A percentile compares a stretch with the other conserved stretches of the same genome.
These are phyloP conservation scores for Auricularia heimuer DNA, from an alignment of 768 basidiomycete species.

Conservation along the genomic window DNA sequence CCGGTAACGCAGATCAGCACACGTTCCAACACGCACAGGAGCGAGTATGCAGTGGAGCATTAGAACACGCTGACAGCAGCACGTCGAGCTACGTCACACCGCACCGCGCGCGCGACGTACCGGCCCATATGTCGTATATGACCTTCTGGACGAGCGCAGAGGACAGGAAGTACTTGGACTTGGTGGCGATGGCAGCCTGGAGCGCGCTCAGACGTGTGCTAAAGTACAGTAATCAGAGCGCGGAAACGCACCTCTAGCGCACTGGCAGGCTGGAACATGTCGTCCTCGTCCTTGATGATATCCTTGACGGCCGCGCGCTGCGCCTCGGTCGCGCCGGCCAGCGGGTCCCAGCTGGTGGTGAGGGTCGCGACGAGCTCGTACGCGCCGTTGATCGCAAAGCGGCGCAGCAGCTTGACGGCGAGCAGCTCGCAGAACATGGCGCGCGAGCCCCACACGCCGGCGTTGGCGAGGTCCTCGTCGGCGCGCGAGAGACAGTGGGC, in stretches of 20 bases:
- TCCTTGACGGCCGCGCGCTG: slow-evolving; percentile 60
- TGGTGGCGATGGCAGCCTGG: slow-evolving; percentile 82
- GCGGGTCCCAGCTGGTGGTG: slow-evolving; percentile 76
- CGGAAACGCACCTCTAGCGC: slow-evolving; percentile 65
- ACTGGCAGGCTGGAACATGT: slow-evolving; percentile 62
- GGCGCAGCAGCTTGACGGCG: slow-evolving; percentile 75
- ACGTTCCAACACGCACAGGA: too few species aligned
- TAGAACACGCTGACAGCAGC: too few species aligned
- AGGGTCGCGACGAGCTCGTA: slow-evolving; percentile 55
- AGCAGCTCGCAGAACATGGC: slow-evolving; percentile 82
- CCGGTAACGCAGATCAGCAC: not conserved
- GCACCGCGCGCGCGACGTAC: slow-evolving; percentile 24
- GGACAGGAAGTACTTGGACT: slow-evolving; percentile 75
- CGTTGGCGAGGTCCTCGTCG: slow-evolving; percentile 64
- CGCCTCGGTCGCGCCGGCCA: slow-evolving; percentile 61
- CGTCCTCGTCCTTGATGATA: slow-evolving; percentile 42
- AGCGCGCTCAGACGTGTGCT: not conserved
- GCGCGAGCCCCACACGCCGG: slow-evolving; percentile 57
- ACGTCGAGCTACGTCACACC: slow-evolving; percentile 1
- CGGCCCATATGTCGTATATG: slow-evolving; percentile 78
- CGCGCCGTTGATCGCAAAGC: slow-evolving; percentile 48
- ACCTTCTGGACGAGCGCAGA: slow-evolving; percentile 79
- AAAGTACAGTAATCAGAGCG: not conserved
- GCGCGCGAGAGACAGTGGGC: slow-evolving; percentile 68
- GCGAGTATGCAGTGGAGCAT: too few species aligned